These are phyloP conservation scores for Colletotrichum gloeosporioides DNA, from an alignment of 2,329 filamentous ascomycete genomes.

Conservation along the genomic window DNA sequence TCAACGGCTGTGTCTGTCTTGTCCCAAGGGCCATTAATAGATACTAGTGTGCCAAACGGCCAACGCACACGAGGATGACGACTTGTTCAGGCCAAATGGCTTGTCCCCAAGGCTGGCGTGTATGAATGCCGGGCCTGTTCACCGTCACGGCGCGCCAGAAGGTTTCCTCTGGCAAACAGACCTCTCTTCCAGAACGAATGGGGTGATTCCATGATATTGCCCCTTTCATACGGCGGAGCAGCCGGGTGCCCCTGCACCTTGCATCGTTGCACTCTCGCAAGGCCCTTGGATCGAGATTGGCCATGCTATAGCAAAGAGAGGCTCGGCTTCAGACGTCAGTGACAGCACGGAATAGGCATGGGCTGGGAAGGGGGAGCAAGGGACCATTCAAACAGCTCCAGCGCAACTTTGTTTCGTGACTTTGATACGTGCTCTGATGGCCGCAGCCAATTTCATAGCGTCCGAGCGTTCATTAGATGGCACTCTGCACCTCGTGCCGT, in stretches of 20 bases:
- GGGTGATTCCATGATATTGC: conserved; percentile 12
- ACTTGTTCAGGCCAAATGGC: background rate
- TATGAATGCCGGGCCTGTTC: background rate
- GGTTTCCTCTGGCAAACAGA: background rate
- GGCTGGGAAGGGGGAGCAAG: background rate
- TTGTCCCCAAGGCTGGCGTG: background rate
- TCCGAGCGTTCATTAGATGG: conserved; percentile 21
- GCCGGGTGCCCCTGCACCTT: conserved; percentile 12
- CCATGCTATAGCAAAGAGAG: background rate
- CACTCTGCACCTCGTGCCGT: conserved; percentile 5
- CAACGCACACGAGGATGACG: background rate
- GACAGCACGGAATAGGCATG: conserved; percentile 1
- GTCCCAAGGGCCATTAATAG: background rate
- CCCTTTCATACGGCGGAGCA: conserved; percentile 11
- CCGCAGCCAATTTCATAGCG: conserved; percentile 9
- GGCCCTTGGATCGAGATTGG: conserved; percentile 17
- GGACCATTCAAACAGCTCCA: conserved; percentile 21
- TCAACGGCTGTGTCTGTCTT: background rate
- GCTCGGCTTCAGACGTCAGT: background rate
- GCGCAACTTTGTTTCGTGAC: conserved; percentile 19
- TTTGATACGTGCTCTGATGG: conserved; percentile 10
- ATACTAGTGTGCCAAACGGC: background rate
- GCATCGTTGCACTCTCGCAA: background rate
- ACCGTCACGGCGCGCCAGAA: background rate
- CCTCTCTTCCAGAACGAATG: conserved; percentile 17